phyloP scores from a whole-genome alignment of 2,329 filamentous ascomycete species.

The Verticillium tricorpus region DNA sequence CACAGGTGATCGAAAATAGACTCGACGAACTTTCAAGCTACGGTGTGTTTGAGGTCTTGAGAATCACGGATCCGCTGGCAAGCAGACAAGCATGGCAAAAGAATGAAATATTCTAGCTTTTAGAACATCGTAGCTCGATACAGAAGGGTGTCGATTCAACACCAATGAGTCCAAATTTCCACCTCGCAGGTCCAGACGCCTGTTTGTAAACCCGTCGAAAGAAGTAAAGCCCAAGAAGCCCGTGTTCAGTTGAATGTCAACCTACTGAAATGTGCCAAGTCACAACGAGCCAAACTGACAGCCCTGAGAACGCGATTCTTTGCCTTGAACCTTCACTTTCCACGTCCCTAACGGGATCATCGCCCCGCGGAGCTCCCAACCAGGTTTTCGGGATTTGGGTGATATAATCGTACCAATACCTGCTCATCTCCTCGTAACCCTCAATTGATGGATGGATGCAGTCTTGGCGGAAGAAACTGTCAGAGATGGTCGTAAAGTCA shows the following conservation, averaged over 20 bases:
- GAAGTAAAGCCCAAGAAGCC: not conserved
- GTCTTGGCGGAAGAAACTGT: constrained; percentile 13
- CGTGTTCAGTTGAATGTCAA: not conserved
- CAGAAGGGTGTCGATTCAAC: too few relatives aligned
- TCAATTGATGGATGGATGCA: constrained; percentile 29
- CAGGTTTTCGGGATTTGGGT: constrained; percentile 27
- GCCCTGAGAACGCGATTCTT: not conserved
- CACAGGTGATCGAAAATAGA: constrained; percentile 32
- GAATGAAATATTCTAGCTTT: too few relatives aligned
- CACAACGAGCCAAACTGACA: not conserved
- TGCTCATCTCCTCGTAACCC: constrained; percentile 26
- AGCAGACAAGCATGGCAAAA: too few relatives aligned
- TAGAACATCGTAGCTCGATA: too few relatives aligned
- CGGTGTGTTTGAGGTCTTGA: too few relatives aligned
- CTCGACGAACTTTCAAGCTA: too few relatives aligned
- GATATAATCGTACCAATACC: constrained; percentile 32
- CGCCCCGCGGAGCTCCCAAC: constrained; percentile 23
- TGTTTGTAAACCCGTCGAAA: too few relatives aligned
- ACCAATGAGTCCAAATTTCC: too few relatives aligned
- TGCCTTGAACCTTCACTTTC: not conserved
- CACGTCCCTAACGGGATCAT: constrained; percentile 6
- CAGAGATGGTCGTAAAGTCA: constrained; percentile 20
- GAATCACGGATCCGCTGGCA: too few relatives aligned
- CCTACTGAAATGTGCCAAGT: not conserved
- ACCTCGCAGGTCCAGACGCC: too few relatives aligned